Base-by-base conservation (phyloP, 148 eudicot species). In the Diospyros kaki region DNA sequence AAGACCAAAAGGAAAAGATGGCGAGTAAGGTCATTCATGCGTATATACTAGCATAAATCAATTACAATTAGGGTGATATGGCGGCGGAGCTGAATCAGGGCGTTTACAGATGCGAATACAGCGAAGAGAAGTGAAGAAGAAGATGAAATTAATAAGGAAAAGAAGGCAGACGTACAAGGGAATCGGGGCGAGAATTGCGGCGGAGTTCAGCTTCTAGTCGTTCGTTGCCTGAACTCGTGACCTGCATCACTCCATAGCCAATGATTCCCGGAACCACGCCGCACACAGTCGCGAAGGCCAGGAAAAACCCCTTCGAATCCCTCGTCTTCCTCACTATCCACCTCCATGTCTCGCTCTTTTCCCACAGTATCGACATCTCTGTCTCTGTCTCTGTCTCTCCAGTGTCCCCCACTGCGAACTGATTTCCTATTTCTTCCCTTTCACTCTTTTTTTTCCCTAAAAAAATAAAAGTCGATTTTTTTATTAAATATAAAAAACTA, bases 261-360 rank as follows among this genome's bases (percentile, higher is more conserved):
- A 91, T 80, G 14, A 89, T 50, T 4, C 97, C 97, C 9, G 98
- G 98, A 15, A 94, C 76, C 1, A 94, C 95, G 40, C 94, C 98
- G 75, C 97, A 94, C 3, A 91, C 85, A 58, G 90, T 87, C 2
- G 98, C 98, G 78, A 94, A 91, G 0, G 89, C 82, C 55, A 86
- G 66, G 89, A 94, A 94, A 81, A 94, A 94, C 9, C 97, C 93
- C 84, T 87, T 94, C 4, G 98, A 94, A 52, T 91, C 98, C 54
- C 89, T 73, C 0, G 95, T 87, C 77, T 73, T 86, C 59, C 81
- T 74, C 68, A 94, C 98, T 40, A 94, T 73, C 85, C 89, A 82
- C 76, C 95, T 84, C 98, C 98, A 94, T 18, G 87, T 58, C 39
- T 60, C 66, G 80, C 96, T 87, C 84, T 81, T 88, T 76, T 82